These are phyloP conservation scores for Cladosporium sp. DNA, from an alignment of 2,329 filamentous ascomycete species.

Conservation along the genomic window DNA sequence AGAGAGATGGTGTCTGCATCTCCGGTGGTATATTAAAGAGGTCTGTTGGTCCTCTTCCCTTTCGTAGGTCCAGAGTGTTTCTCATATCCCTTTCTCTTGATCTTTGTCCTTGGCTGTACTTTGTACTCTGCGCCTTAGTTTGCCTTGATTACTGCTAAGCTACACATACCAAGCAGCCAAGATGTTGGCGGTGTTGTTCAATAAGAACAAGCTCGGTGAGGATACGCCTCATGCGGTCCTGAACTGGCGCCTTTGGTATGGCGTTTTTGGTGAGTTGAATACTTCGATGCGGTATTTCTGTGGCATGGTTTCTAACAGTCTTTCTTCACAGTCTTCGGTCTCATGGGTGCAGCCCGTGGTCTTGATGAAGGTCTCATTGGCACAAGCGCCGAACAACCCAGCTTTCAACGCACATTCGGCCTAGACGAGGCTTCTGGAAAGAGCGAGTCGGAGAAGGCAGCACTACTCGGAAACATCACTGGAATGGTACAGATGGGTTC, in stretches of 20 bases:
- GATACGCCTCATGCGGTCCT: slow-evolving; percentile 65
- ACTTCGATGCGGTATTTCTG: neutral
- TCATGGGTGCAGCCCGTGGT: slow-evolving; percentile 72
- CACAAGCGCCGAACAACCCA: slow-evolving; percentile 51
- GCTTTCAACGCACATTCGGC: slow-evolving; percentile 58
- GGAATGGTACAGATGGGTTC: slow-evolving; percentile 78
- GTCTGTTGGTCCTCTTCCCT: neutral
- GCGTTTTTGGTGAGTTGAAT: slow-evolving; percentile 48
- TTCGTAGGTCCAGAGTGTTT: neutral
- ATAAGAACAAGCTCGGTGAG: slow-evolving; percentile 44
- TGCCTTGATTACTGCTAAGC: slow-evolving; percentile 6
- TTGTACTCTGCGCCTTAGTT: slow-evolving; percentile 5
- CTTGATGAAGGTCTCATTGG: slow-evolving; percentile 74
- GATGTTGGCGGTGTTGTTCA: slow-evolving; percentile 22
- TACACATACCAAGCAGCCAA: slow-evolving; percentile 16
- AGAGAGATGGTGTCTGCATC: neutral
- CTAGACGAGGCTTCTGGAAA: slow-evolving; percentile 47
- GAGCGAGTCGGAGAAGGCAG: slow-evolving; percentile 57
- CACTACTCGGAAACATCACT: slow-evolving; percentile 60
- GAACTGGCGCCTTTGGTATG: slow-evolving; percentile 76
- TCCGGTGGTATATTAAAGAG: slow-evolving; percentile 4
- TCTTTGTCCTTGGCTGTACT: slow-evolving; percentile 3
- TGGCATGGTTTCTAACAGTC: slow-evolving; percentile 4
- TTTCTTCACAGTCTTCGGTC: slow-evolving; percentile 24
- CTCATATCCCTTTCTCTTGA: neutral